phyloP scores from a whole-genome alignment of 805 yeast species.

The Candida suzukii region DNA sequence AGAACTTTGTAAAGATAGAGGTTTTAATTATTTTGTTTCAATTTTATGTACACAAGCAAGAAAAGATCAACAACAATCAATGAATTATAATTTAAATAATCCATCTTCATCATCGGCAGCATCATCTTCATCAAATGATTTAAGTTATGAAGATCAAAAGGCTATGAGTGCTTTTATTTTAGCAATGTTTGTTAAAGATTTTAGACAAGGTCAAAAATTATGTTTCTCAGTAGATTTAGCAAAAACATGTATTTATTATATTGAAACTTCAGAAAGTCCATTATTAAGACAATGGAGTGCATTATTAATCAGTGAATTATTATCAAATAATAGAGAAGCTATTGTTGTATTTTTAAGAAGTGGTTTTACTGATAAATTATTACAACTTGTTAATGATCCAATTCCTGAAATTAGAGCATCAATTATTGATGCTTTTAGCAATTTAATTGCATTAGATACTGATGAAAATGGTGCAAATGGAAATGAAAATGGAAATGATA shows the following conservation, averaged over 20 bases:
- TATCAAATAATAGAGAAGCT: conserved; percentile 68
- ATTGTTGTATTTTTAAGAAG: conserved; percentile 63
- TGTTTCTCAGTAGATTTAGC: conserved; percentile 72
- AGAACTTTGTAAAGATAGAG: conserved; percentile 86
- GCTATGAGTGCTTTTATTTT: conserved; percentile 94
- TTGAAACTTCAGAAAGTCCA: conserved; percentile 74
- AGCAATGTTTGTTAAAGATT: conserved; percentile 77
- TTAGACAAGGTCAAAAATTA: conserved; percentile 69
- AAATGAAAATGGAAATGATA: conserved; percentile 32
- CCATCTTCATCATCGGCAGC: too few relatives aligned
- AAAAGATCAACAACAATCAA: conserved; percentile 13
- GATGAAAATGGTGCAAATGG: conserved; percentile 29
- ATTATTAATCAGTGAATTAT: conserved; percentile 67
- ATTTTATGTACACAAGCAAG: conserved; percentile 46
- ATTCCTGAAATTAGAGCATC: conserved; percentile 94
- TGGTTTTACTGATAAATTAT: conserved; percentile 50
- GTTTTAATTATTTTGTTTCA: conserved; percentile 78
- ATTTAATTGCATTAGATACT: conserved; percentile 45
- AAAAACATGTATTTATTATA: conserved; percentile 56
- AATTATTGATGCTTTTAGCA: conserved; percentile 63
- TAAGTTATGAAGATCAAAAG: conserved; percentile 73
- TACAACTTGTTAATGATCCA: conserved; percentile 68
- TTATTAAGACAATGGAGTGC: conserved; percentile 90
- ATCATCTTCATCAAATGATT: too few relatives aligned
- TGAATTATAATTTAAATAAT: not conserved